Conservation (phyloP, 2,329 filamentous ascomycete genomes). For the Aulographum hederae region DNA sequence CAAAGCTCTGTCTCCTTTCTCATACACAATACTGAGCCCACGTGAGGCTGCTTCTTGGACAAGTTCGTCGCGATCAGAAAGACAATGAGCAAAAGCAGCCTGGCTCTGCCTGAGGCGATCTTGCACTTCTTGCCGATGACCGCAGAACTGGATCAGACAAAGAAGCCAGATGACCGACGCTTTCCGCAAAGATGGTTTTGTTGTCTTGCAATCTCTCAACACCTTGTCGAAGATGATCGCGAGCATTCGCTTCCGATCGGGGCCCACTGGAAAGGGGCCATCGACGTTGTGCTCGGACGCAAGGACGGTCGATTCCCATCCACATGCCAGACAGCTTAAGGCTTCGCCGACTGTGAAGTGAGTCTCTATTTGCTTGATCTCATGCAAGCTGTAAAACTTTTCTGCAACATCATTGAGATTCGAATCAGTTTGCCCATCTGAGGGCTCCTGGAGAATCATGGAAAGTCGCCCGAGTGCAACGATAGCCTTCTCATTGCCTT, state of each 20-base stretch:
- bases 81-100: slow-evolving; percentile 67
- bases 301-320: slow-evolving; percentile 72
- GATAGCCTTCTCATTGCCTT: slow-evolving; percentile 68
- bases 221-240: slow-evolving; percentile 49
- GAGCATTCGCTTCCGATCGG: slow-evolving; percentile 25
- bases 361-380: slow-evolving; percentile 68
- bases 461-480: slow-evolving; percentile 62
- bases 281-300: slow-evolving; percentile 62
- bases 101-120: slow-evolving; percentile 61
- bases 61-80: slow-evolving; percentile 78
- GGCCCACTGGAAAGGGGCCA: slow-evolving; percentile 22
- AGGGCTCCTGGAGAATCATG: slow-evolving; percentile 34
- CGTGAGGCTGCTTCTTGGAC: slow-evolving; percentile 91
- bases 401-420: slow-evolving; percentile 40
- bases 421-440: slow-evolving; percentile 13
- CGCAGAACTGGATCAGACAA: slow-evolving; percentile 78
- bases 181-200: slow-evolving; percentile 78
- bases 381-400: slow-evolving; percentile 57
- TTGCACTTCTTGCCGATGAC: slow-evolving; percentile 58
- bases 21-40: slow-evolving; percentile 82
- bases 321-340: slow-evolving; percentile 54
- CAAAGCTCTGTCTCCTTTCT: slow-evolving; percentile 66
- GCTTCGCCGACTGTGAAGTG: slow-evolving; percentile 88
- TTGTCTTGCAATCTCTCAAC: slow-evolving; percentile 58
- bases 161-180: slow-evolving; percentile 92